These are phyloP conservation scores for Entomortierella lignicola DNA, from an alignment of 192 early-diverging fungal species.

Conservation along the genomic window DNA sequence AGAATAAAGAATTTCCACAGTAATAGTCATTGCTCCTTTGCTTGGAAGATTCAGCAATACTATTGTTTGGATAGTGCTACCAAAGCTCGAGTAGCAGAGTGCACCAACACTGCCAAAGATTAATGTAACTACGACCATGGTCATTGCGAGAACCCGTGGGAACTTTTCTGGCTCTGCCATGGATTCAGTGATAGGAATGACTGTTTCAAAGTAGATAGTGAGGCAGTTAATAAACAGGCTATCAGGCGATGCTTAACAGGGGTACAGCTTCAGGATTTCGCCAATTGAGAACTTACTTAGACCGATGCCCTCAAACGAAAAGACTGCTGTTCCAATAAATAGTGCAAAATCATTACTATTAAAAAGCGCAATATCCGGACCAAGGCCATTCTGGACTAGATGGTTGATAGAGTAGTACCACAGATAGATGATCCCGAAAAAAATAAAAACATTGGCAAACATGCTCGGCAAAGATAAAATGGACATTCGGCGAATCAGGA, in stretches of 20 bases:
- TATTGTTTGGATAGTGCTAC: conserved; percentile 75
- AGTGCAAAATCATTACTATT: conserved; percentile 85
- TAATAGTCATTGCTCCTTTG: conserved; percentile 60
- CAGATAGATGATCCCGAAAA: conserved; percentile 86
- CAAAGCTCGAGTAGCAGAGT: conserved; percentile 74
- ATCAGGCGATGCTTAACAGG: too few species aligned
- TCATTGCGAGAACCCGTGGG: conserved; percentile 58
- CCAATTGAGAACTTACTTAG: conserved; percentile 52
- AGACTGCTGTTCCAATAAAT: conserved; percentile 94
- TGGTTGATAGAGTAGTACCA: conserved; percentile 78
- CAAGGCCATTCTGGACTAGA: conserved; percentile 71
- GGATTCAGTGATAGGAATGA: conserved; percentile 67
- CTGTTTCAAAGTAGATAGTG: conserved; percentile 1
- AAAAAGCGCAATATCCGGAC: conserved; percentile 66
- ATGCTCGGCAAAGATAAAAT: conserved; percentile 86
- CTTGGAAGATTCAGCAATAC: conserved; percentile 77
- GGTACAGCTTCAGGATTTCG: too few species aligned
- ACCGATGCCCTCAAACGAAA: conserved; percentile 94
- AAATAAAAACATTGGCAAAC: conserved; percentile 91
- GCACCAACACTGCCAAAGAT: conserved; percentile 62
- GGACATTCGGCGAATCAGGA: conserved; percentile 91
- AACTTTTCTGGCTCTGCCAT: conserved; percentile 70
- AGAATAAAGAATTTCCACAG: conserved; percentile 77
- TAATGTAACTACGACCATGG: conserved; percentile 57
- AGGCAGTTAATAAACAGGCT: too few species aligned